Base-by-base conservation (phyloP, 1,139 yeast genomes). In the Saccharomycopsis crataegensis region DNA sequence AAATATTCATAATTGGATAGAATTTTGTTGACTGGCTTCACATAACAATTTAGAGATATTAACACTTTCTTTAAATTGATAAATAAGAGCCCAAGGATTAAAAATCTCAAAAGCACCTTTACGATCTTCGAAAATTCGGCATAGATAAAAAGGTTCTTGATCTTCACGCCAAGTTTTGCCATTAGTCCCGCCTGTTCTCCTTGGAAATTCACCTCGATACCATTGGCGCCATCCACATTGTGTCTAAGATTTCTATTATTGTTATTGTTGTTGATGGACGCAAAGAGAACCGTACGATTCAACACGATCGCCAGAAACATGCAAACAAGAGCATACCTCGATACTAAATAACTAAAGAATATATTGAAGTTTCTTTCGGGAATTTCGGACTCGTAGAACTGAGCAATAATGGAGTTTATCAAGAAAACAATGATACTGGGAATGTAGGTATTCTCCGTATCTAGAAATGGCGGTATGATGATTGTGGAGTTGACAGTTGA, bases 231-330 rank as follows among this genome's bases (percentile, higher is more conserved):
- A n/a, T 34, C 40, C 6, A 41, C 50, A 9, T 12, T 14, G 50
- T 46, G 34, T n/a, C 45, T 45, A 14, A 37, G 14, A 12, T 14
- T 37, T 37, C 41, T 22, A 22, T 22, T 22, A 22, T 22, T 22
- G 28, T 33, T 8, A 44, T 33, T 12, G 48, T 46, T 38, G 16
- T 37, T 71, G 0, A 85, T 75, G 7, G 85, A 76, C 0, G 90
- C 90, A 69, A 84, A 79, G 6, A 80, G 82, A 54, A 80, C 70
- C 0, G 87, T 82, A 53, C 91, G 68, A 65, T 85, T 84, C 63
- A 84, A 69, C 1, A 83, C 63, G 3, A 84, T 72, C 0, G 89
- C 87, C 75, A 84, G 81, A 9, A 77, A 67, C 73, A 84, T 76
- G 65, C 90, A 77, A 50, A 73, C 69, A 34, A 75, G 64, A 1